A percentile compares a stretch with the other conserved stretches of the same genome.
These are phyloP conservation scores for Termitomyces sp. DNA, from an alignment of 768 basidiomycete genomes.

Conservation along the genomic window DNA sequence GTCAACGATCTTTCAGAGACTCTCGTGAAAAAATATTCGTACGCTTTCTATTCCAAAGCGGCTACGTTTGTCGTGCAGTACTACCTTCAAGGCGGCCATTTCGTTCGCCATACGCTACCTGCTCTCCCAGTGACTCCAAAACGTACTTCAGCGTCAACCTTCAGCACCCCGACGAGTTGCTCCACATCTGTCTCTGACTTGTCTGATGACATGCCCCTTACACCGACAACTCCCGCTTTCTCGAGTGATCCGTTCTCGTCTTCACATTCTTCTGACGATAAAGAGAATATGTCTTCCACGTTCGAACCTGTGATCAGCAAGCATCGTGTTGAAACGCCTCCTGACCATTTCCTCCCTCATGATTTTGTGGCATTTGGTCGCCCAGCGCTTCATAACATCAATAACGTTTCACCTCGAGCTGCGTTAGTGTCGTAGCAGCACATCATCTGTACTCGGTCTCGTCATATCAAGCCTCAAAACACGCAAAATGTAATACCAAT, in stretches of 20 bases:
- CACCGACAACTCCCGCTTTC: conserved; percentile 69
- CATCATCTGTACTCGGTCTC: conserved; percentile 28
- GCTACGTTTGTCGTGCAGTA: conserved; percentile 91
- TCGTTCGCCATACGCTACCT: conserved; percentile 39
- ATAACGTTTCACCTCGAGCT: conserved; percentile 59
- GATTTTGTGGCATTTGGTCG: conserved; percentile 79
- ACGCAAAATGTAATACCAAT: conserved; percentile 82
- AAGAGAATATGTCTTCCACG: conserved; percentile 70
- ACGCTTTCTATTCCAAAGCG: conserved; percentile 93
- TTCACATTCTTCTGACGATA: conserved; percentile 57
- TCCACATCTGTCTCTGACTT: conserved; percentile 68
- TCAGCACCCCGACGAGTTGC: conserved; percentile 71
- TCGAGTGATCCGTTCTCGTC: conserved; percentile 52
- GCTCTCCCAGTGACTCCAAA: conserved; percentile 68
- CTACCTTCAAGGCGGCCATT: conserved; percentile 86
- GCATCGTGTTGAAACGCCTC: conserved; percentile 57
- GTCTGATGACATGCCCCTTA: conserved; percentile 81
- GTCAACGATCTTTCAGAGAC: conserved; percentile 93
- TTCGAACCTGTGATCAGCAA: conserved; percentile 75
- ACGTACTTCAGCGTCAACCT: conserved; percentile 44
- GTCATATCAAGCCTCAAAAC: conserved; percentile 42
- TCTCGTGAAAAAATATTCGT: conserved; percentile 97
- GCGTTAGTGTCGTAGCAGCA: conserved; percentile 52
- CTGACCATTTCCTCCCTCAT: conserved; percentile 76
- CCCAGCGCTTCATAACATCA: conserved; percentile 72